Evolutionary conservation across 2,329 filamentous ascomycete genomes (phyloP).

Genomic region (Calonectria ilicicola): DNA sequence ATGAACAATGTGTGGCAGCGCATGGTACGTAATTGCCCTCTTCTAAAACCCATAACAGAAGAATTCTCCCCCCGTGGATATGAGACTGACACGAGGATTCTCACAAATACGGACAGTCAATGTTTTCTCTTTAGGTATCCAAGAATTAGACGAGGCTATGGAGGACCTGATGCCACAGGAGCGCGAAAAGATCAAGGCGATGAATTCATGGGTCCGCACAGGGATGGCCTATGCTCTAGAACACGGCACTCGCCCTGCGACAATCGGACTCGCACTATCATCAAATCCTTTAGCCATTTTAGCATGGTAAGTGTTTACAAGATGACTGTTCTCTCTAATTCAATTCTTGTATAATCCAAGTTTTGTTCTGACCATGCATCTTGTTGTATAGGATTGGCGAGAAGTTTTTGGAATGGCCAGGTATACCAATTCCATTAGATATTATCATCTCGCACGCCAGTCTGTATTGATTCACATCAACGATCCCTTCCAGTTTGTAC

Average conservation of each 20-base stretch:
- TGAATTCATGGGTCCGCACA: neutral
- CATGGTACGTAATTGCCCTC: neutral
- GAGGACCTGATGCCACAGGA: neutral
- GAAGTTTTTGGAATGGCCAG: neutral
- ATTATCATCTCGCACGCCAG: neutral
- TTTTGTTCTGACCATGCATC: neutral
- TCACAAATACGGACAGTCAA: neutral
- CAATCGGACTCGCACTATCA: neutral
- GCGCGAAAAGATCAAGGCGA: neutral
- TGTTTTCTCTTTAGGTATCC: neutral
- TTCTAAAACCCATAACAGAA: too few relatives aligned
- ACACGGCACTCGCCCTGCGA: neutral
- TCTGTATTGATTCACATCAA: neutral
- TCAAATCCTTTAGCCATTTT: neutral
- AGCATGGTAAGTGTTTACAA: neutral
- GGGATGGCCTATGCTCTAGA: neutral
- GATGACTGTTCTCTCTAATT: neutral
- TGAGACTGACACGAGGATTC: neutral
- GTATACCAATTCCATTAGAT: neutral
- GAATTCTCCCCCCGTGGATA: neutral
- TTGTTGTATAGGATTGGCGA: neutral
- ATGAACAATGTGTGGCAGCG: neutral
- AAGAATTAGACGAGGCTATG: neutral
- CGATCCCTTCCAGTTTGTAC: neutral
- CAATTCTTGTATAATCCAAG: neutral